Evolutionary conservation across 495 filamentous ascomycete genomes (phyloP).

Genomic region (Ramalina peruviana): DNA sequence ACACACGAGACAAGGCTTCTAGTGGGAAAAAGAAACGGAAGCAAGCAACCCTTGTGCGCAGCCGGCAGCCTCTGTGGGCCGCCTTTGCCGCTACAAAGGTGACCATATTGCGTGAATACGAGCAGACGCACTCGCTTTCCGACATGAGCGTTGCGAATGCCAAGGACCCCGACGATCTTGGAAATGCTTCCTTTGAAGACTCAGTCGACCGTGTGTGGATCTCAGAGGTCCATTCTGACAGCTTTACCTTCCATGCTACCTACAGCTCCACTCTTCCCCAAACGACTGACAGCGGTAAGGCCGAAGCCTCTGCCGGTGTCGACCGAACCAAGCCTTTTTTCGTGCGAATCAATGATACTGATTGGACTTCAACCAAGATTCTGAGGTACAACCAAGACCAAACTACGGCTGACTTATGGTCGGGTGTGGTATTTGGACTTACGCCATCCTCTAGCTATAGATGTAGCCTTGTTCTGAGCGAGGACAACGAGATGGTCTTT

Average conservation of each 20-base stretch:
- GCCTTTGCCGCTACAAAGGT: constrained; percentile 89
- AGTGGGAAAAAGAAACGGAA: constrained; percentile 72
- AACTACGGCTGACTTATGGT: constrained; percentile 42
- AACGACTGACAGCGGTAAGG: not conserved
- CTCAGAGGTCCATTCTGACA: constrained; percentile 65
- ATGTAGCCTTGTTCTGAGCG: constrained; percentile 67
- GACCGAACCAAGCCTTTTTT: constrained; percentile 66
- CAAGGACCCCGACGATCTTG: constrained; percentile 66
- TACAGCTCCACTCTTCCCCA: constrained; percentile 32
- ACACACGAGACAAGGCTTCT: constrained; percentile 40
- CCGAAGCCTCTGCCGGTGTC: constrained; percentile 27
- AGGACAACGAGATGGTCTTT: constrained; percentile 59
- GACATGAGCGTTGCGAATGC: constrained; percentile 60
- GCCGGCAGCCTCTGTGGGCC: constrained; percentile 86
- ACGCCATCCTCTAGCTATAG: constrained; percentile 74
- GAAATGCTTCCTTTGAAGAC: constrained; percentile 56
- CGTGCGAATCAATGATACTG: constrained; percentile 74
- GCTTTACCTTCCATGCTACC: constrained; percentile 70
- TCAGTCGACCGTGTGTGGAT: constrained; percentile 78
- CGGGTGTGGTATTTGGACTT: constrained; percentile 78
- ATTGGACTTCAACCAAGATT: constrained; percentile 75
- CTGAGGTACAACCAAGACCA: constrained; percentile 35
- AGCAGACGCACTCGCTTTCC: constrained; percentile 64
- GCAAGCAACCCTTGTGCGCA: constrained; percentile 77
- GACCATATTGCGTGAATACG: constrained; percentile 83